Percentiles rank a stretch among this genome's conserved stretches.
Evolutionary conservation across 306 rosid genomes (phyloP).

Genomic region (Glycine latifolia): DNA sequence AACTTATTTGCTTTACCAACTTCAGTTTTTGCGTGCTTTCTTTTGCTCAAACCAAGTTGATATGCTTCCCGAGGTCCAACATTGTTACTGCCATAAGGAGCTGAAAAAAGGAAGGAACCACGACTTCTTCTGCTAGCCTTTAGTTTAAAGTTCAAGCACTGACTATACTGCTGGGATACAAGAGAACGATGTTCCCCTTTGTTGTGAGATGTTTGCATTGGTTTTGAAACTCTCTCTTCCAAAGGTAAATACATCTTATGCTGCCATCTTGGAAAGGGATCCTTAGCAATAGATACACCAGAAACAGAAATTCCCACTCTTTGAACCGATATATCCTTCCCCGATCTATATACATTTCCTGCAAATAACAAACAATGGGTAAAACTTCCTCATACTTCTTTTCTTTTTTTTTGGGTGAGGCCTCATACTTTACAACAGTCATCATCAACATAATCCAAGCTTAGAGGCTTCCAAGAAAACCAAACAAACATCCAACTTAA

Average conservation of each 20-base stretch:
- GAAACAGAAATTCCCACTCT: conserved; percentile 52
- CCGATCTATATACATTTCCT: conserved; percentile 62
- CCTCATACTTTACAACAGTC: not conserved
- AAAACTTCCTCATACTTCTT: not conserved
- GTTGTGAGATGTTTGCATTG: conserved; percentile 19
- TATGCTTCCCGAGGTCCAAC: conserved; percentile 37
- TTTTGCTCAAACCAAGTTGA: conserved; percentile 49
- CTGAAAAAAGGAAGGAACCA: conserved; percentile 52
- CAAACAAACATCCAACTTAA: not conserved
- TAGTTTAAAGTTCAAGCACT: conserved; percentile 44
- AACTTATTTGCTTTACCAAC: conserved; percentile 58
- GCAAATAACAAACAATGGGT: conserved; percentile 47
- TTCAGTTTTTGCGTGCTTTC: conserved; percentile 46
- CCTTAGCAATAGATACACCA: conserved; percentile 43
- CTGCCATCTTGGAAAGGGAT: conserved; percentile 45
- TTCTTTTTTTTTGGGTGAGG: no score
- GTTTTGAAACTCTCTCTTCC: conserved; percentile 54
- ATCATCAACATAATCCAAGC: conserved; percentile 18
- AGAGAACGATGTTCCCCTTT: conserved; percentile 39
- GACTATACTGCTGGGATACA: conserved; percentile 46
- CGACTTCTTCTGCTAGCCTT: conserved; percentile 49
- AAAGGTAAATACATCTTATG: conserved; percentile 46
- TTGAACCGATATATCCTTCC: conserved; percentile 51
- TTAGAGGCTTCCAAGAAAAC: conserved; percentile 9
- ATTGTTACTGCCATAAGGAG: conserved; percentile 46